Evolutionary conservation across 2,329 filamentous ascomycete genomes (phyloP).

Genomic region (Fusarium sp.): DNA sequence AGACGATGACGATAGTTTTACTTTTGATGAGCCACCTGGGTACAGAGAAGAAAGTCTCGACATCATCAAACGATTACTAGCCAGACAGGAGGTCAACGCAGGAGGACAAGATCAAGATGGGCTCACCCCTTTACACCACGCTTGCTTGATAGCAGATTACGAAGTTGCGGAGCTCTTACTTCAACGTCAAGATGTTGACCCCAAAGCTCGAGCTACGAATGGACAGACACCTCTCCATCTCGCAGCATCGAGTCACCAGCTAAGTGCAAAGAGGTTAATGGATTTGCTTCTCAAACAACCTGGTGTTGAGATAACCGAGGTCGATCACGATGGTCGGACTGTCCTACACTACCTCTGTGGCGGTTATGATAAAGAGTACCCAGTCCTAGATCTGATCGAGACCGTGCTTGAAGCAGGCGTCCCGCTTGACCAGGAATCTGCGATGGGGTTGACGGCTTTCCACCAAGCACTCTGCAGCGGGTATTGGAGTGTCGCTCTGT

Average conservation of each 20-base stretch:
- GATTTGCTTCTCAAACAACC: not conserved
- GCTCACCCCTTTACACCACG: not conserved
- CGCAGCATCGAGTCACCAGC: not conserved
- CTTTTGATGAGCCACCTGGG: not conserved
- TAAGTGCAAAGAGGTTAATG: not conserved
- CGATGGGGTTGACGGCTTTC: not conserved
- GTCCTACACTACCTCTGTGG: conserved; percentile 6
- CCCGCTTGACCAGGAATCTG: not conserved
- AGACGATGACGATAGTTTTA: not conserved
- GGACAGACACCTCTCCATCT: conserved; percentile 16
- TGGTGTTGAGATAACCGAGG: not conserved
- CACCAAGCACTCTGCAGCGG: not conserved
- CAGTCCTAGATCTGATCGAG: not conserved
- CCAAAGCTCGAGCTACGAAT: not conserved
- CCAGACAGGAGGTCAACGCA: not conserved
- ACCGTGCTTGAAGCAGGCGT: not conserved
- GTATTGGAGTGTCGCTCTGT: not conserved
- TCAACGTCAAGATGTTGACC: not conserved
- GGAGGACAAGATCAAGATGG: not conserved
- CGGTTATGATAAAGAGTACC: not conserved
- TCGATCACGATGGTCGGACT: not conserved
- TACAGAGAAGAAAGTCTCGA: not conserved
- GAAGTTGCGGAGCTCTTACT: conserved; percentile 3
- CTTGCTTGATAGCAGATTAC: not conserved
- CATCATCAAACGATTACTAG: conserved; percentile 5